Evolutionary conservation across 306 rosid species (phyloP).

Genomic region (Lithocarpus polystachyus): DNA sequence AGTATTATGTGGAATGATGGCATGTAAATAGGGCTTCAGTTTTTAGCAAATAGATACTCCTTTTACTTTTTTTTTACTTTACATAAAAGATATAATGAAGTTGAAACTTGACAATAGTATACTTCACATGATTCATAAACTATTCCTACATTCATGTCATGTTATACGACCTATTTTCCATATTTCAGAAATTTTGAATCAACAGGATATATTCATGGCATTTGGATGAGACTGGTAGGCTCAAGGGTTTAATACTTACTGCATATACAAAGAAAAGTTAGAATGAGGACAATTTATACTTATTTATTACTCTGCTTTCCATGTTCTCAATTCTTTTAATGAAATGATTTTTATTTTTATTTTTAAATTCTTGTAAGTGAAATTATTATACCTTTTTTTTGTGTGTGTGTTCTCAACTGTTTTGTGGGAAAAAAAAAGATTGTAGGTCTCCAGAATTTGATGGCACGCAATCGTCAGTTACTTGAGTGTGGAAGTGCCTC

Average conservation of each 20-base stretch:
- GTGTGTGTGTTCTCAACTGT: background rate
- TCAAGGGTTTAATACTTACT: background rate
- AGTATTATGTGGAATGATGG: background rate
- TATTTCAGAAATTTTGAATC: background rate
- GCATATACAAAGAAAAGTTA: background rate
- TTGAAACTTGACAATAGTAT: background rate
- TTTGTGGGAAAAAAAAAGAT: conserved; percentile 1
- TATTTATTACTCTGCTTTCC: background rate
- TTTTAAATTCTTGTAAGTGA: background rate
- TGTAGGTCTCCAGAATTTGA: conserved; percentile 26
- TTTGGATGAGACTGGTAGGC: background rate
- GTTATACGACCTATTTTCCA: background rate
- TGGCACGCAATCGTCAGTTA: conserved; percentile 29
- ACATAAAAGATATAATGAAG: background rate
- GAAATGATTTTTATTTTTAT: background rate
- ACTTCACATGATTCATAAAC: background rate
- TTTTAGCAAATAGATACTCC: background rate
- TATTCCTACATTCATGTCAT: background rate
- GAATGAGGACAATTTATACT: background rate
- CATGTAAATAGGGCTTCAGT: background rate
- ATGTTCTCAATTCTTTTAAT: background rate
- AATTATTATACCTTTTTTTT: background rate
- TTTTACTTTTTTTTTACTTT: background rate
- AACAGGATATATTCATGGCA: background rate
- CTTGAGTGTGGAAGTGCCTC: conserved; percentile 15